Percentiles rank a stretch among this genome's conserved stretches.
Conservation (phyloP, 1,284 basidiomycete genomes). For the Pisolithus thermaeus region DNA sequence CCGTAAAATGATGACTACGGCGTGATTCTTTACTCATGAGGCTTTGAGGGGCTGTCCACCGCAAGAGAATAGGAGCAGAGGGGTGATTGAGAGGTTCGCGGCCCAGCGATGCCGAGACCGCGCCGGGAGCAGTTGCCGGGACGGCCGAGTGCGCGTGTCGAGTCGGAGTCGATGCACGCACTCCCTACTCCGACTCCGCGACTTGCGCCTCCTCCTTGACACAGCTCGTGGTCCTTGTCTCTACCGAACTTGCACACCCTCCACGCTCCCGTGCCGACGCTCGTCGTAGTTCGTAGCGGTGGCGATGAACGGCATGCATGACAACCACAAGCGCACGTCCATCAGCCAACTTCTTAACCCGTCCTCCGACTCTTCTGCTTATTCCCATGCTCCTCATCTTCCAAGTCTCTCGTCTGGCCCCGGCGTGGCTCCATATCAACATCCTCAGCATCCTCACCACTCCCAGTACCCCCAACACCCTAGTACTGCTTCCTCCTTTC, state of each 20-base stretch:
- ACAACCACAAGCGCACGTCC: constrained; percentile 44
- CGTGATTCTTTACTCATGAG: neutral
- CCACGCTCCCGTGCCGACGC: constrained; percentile 8
- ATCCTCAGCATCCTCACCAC: constrained; percentile 23
- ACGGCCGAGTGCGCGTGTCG: constrained; percentile 21
- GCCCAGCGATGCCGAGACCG: constrained; percentile 13
- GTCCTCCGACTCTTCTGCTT: constrained; percentile 29
- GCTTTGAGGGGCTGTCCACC: neutral
- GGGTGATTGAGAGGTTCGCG: constrained; percentile 23
- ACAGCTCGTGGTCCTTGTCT: constrained; percentile 18
- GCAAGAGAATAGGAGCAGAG: neutral
- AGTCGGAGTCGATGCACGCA: constrained; percentile 4
- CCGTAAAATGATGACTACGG: neutral
- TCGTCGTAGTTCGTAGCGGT: constrained; percentile 10
- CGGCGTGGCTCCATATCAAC: constrained; percentile 27
- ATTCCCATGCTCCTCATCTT: constrained; percentile 27
- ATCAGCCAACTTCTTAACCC: constrained; percentile 50
- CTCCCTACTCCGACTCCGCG: constrained; percentile 28
- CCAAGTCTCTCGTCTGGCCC: constrained; percentile 20
- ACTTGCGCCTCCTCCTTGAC: constrained; percentile 23
- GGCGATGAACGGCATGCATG: constrained; percentile 43
- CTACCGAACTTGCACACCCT: constrained; percentile 17
- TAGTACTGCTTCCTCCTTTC: constrained; percentile 30
- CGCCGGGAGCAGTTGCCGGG: constrained; percentile 19
- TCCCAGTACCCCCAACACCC: constrained; percentile 25